Base-by-base conservation (phyloP, 768 basidiomycete species). In the Rhodosporidiobolus odoratus region DNA sequence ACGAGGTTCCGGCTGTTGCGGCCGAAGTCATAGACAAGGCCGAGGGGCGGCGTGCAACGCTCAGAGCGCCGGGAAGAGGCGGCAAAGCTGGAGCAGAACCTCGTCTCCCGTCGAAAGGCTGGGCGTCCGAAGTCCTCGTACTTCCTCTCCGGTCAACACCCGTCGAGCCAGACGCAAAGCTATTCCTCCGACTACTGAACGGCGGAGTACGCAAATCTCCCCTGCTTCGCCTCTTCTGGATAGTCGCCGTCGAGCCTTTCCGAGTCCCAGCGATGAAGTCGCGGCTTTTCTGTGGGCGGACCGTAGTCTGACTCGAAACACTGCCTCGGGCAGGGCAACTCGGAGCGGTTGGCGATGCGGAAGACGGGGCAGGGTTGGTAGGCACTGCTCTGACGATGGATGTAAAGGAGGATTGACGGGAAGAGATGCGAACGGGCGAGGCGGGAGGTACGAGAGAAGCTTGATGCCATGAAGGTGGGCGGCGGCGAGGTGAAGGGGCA, bases 261-360 rank as follows among this genome's bases (percentile, higher is more conserved):
- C 70, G 43, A 12, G 43, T 57, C n/a, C 35, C n/a, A 1, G 61
- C 65, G 16, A 66, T 34, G 34, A 71, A 71, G n/a, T 71, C 70
- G 41, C 65, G 40, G n/a, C 52, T 56, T 41, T 53, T 52, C 13
- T 63, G 65, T 1, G n/a, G 19, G 12, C 61, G 47, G 53, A 35
- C 32, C 12, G 59, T 37, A 5, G 37, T 32, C 37, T 40, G 62
- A 27, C 54, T 57, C 41, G 68, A 58, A n/a, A 52, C 38, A 27
- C 59, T 61, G 2, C 48, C 43, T 21, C 58, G 63, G 8, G 50
- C 25, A 4, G 60, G 1, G 40, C 12, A 25, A 52, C 16, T 6
- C 13, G 50, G 50, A 12, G 50, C n/a, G 5, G n/a, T 45, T 12
- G 43, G 23, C 12, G 43, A 45, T 13, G 50, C 25, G 15, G 25